Conservation (phyloP, 345 rosid species). For the Angophora floribunda region DNA sequence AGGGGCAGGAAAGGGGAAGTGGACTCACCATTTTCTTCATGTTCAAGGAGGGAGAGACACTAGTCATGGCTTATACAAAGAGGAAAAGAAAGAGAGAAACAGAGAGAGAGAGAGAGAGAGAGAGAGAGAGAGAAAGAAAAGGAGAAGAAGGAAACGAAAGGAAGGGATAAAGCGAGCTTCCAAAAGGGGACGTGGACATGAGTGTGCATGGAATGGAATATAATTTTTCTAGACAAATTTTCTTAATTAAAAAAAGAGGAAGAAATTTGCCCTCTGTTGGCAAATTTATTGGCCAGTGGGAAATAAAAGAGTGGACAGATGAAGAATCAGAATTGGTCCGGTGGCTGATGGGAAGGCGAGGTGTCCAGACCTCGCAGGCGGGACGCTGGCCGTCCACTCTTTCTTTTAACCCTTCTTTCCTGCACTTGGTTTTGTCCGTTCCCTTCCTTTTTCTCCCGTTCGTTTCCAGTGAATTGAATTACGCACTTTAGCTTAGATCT, state of each 20-base stretch:
- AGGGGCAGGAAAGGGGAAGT: constrained; percentile 31
- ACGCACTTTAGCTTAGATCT: not conserved
- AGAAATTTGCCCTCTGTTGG: not conserved
- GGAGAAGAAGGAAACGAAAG: not conserved
- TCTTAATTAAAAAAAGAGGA: not conserved
- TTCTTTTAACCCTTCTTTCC: not conserved
- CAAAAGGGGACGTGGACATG: constrained; percentile 3
- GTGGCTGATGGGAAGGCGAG: not conserved
- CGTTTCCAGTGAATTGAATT: not conserved
- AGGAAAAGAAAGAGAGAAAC: not conserved
- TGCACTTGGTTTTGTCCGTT: not conserved
- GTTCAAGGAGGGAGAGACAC: constrained; percentile 2
- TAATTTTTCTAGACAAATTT: not conserved
- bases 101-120: not conserved
- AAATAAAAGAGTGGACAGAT: not conserved
- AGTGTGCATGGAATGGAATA: constrained; percentile 19
- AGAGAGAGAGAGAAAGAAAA: not conserved
- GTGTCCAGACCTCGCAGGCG: not conserved
- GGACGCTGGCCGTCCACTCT: not conserved
- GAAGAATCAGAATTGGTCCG: not conserved
- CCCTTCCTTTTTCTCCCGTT: not conserved
- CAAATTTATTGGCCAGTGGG: not conserved
- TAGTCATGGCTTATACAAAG: constrained; percentile 3
- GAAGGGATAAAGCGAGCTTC: not conserved
- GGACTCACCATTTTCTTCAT: constrained; percentile 20